These are phyloP conservation scores for Diaporthe sp. DNA, from an alignment of 2,329 filamentous ascomycete genomes.

Conservation along the genomic window DNA sequence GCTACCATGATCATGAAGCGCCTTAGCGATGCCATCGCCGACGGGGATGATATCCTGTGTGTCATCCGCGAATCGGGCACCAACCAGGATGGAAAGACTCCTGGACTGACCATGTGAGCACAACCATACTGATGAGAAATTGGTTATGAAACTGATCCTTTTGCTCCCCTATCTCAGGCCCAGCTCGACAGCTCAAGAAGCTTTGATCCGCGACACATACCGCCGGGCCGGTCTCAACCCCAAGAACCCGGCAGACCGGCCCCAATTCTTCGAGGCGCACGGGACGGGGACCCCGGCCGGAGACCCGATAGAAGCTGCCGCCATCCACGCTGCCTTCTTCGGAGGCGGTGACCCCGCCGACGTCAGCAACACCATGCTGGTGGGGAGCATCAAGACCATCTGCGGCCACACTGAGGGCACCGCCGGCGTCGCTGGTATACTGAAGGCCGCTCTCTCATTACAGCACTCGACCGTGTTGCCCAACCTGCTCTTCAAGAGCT, in stretches of 20 bases:
- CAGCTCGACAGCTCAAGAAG: slow-evolving; percentile 54
- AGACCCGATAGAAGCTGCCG: slow-evolving; percentile 50
- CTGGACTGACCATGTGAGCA: slow-evolving; percentile 2
- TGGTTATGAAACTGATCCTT: background rate
- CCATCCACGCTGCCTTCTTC: slow-evolving; percentile 51
- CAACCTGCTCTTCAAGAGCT: slow-evolving; percentile 51
- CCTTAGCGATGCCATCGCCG: background rate
- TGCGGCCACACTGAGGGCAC: slow-evolving; percentile 63
- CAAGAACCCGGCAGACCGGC: slow-evolving; percentile 45
- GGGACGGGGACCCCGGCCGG: slow-evolving; percentile 46
- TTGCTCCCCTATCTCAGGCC: slow-evolving; percentile 54
- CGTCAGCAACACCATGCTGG: slow-evolving; percentile 40
- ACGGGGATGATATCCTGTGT: background rate
- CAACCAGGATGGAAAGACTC: slow-evolving; percentile 21
- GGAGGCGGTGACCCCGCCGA: background rate
- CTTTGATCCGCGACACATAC: slow-evolving; percentile 57
- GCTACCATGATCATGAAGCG: background rate
- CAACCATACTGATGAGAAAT: too few species aligned
- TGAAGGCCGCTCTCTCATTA: slow-evolving; percentile 50
- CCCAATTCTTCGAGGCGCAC: slow-evolving; percentile 57
- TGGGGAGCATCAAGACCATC: slow-evolving; percentile 51
- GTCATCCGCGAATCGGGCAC: background rate
- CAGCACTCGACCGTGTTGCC: slow-evolving; percentile 51
- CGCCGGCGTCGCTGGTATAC: slow-evolving; percentile 50
- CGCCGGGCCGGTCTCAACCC: slow-evolving; percentile 52